Evolutionary conservation across 148 eudicot genomes (phyloP), one percentile per base, ranked within the genome.

Genomic region (Fagopyrum tataricum): DNA sequence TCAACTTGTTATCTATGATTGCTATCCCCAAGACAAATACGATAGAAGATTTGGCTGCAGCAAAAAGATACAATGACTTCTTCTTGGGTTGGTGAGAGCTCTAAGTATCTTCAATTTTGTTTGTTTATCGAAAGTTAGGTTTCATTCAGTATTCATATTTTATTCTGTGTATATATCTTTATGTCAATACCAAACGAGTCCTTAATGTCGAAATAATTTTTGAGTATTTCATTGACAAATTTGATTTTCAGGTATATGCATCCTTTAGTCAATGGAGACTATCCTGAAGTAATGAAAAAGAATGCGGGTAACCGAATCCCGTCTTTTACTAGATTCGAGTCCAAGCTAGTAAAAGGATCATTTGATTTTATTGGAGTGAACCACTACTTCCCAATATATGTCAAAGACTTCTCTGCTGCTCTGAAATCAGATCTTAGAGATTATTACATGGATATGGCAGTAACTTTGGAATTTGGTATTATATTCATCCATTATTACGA

Each of bases 351-450:
- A 39, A 88, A 85, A 80, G 89, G 89, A 5, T 79, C 92, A 48
- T 71, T 76, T 47, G 93, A 91, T 75, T 91, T 91, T 23, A 47
- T 89, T 20, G 97, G 90, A 47, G 7, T 89, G 44, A 90, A 90
- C 78, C 87, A 88, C 51, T 88, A 88, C 52, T 0, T 31, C 7
- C 61, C 71, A 1, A 1, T 76, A 7, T 7, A 37, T 5, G 23
- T 77, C 55, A 82, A 83, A 79, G 81, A 90, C 79, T 73, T 73
- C 18, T 73, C 88, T 11, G 2, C 47, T 44, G 11, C 47, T 6
- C 47, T 6, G 47, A 6, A 44, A 10, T 44, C 11, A 6, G 40
- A 80, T 7, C 46, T 39, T 46, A 78, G 87, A 73, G 91, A 84
- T 68, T 75, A 51, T 31, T 9, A 7, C 14, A 82, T 75, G 0